Evolutionary conservation across 768 basidiomycete species (phyloP), one percentile per base, ranked within the genome.

Genomic region (Suillus plorans): DNA sequence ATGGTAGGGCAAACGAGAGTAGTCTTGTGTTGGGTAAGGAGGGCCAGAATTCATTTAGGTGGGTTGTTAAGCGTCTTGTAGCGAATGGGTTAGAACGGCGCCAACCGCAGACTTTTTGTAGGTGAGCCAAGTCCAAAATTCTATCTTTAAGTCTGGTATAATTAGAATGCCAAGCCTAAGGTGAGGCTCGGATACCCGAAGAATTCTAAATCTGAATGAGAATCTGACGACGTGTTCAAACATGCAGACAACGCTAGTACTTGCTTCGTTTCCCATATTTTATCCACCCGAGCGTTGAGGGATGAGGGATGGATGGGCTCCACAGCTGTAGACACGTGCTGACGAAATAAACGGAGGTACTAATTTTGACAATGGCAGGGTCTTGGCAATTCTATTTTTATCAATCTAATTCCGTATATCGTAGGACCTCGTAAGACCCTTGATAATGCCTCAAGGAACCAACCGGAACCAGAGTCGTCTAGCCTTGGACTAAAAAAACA

Each of bases 61-160:
- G 66, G 66, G 65, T 68, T 67, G 57, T 31, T 62, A 66, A 45
- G 63, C 52, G 64, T 63, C 61, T 63, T 69, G 56, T 57, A 62
- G 63, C 60, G 20, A 56, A 63, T 50, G 68, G 67, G 66, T 64
- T 68, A 65, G 70, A 63, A 57, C 67, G 57, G 45, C 49, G 60
- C 60, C 70, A 68, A 67, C 66, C 67, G 69, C 66, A 71, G 64
- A 70, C 71, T 74, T 76, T 75, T 80, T 80, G 78, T 79, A 79
- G 76, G 72, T 69, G 72, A 74, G 80, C 80, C 80, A 80, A 81
- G 80, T 76, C 68, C 71, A 78, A 77, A 71, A 69, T 74, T 78
- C 80, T 81, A 81, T 81, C 80, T 81, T 81, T 81, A 79, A 53
- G 77, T 68, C 39, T 20, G 62, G 74, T 79, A 81, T 73, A 76